Evolutionary conservation across 345 rosid species (phyloP).

Genomic region (Hevea brasiliensis): DNA sequence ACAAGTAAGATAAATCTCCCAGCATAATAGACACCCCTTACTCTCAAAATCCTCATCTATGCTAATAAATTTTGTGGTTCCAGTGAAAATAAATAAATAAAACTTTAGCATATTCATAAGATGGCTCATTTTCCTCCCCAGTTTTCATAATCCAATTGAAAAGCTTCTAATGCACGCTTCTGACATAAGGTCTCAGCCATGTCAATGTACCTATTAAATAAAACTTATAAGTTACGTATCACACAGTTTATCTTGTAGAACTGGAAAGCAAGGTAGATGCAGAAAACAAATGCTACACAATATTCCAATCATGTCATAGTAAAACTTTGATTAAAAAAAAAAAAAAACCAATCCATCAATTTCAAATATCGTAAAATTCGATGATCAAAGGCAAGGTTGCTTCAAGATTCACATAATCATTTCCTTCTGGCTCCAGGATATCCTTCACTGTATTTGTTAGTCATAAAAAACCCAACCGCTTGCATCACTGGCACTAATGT

Average conservation of each 20-base stretch:
- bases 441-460: slow-evolving; percentile 96
- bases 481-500: slow-evolving; percentile 90
- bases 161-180: slow-evolving; percentile 87
- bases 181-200: slow-evolving; percentile 93
- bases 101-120: not conserved
- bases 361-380: not conserved
- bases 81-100: too few relatives aligned
- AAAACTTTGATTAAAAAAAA: not conserved
- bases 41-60: too few relatives aligned
- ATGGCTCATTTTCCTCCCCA: slow-evolving; percentile 76
- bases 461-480: slow-evolving; percentile 97
- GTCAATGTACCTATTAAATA: slow-evolving; percentile 70
- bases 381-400: not conserved
- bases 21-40: too few relatives aligned
- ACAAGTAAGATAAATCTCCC: too few relatives aligned
- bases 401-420: slow-evolving; percentile 54
- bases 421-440: slow-evolving; percentile 97
- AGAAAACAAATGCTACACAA: not conserved
- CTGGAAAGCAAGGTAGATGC: not conserved
- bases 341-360: too few relatives aligned
- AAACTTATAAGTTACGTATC: slow-evolving; percentile 11
- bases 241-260: not conserved
- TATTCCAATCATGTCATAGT: not conserved
- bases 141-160: slow-evolving; percentile 73
- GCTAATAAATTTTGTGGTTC: too few relatives aligned